Evolutionary conservation across 2,329 filamentous ascomycete genomes (phyloP).

Genomic region (Diplocarpon rosae): DNA sequence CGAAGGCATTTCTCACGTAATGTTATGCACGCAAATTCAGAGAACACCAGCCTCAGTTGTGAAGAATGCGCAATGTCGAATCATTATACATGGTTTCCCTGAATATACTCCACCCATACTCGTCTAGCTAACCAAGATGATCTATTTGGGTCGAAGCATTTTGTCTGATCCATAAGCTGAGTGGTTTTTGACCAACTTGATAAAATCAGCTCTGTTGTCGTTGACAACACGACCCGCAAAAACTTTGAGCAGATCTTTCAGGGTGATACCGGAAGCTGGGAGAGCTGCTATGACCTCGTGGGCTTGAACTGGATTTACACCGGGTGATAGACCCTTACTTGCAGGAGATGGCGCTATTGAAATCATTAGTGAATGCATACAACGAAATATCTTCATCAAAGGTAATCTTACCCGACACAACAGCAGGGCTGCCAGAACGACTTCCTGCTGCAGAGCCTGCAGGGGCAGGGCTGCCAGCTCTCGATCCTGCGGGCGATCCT

Average conservation of each 20-base stretch:
- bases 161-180: conserved; percentile 45
- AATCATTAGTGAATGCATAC: neutral
- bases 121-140: conserved; percentile 1
- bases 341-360: neutral
- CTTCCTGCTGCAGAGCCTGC: conserved; percentile 18
- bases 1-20: neutral
- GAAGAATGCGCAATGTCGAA: neutral
- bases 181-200: conserved; percentile 45
- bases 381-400: neutral
- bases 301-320: conserved; percentile 32
- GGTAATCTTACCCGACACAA: conserved; percentile 4
- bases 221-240: conserved; percentile 43
- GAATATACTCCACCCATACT: neutral
- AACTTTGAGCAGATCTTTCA: conserved; percentile 41
- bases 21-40: conserved; percentile 1
- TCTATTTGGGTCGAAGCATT: conserved; percentile 29
- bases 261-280: conserved; percentile 41
- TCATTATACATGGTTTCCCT: neutral
- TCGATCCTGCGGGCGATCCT: conserved; percentile 41
- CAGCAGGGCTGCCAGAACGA: conserved; percentile 25
- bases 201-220: conserved; percentile 44
- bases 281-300: conserved; percentile 45
- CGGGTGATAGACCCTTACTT: conserved; percentile 4
- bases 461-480: conserved; percentile 47
- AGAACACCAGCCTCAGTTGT: conserved; percentile 7